Conservation (phyloP, 139 green algal genomes). For the Auxenochlorella pyrenoidosa region DNA sequence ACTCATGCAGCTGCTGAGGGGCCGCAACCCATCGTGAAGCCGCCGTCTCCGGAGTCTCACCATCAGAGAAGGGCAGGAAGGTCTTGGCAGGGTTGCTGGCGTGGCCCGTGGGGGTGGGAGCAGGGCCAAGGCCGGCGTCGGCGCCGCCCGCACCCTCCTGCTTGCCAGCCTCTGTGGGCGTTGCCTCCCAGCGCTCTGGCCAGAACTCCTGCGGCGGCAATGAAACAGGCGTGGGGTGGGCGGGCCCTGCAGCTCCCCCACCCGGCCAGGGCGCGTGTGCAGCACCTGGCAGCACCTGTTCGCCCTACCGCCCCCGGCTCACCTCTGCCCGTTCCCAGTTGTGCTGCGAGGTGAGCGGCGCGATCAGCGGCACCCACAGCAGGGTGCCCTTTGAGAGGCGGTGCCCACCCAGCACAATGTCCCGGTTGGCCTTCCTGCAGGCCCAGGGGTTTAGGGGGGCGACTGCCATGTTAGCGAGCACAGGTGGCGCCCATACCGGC, state of each 20-base stretch:
- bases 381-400: background rate
- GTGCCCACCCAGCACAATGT: background rate
- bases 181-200: slow-evolving; percentile 19
- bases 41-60: background rate
- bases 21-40: too few relatives aligned
- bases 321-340: slow-evolving; percentile 27
- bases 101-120: background rate
- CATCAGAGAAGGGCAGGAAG: slow-evolving; percentile 27
- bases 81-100: background rate
- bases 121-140: background rate
- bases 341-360: slow-evolving; percentile 11
- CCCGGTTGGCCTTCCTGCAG: background rate
- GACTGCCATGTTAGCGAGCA: too few relatives aligned
- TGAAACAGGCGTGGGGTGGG: too few relatives aligned
- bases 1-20: too few relatives aligned
- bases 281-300: too few relatives aligned
- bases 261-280: too few relatives aligned
- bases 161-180: background rate
- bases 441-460: background rate
- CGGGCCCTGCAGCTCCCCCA: too few relatives aligned
- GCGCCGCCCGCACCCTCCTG: background rate
- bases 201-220: background rate
- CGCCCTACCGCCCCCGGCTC: too few relatives aligned
- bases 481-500: too few relatives aligned
- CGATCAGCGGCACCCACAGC: slow-evolving; percentile 9